These are phyloP conservation scores for Alternaria sp. DNA, from an alignment of 2,329 filamentous ascomycete genomes.

Conservation along the genomic window DNA sequence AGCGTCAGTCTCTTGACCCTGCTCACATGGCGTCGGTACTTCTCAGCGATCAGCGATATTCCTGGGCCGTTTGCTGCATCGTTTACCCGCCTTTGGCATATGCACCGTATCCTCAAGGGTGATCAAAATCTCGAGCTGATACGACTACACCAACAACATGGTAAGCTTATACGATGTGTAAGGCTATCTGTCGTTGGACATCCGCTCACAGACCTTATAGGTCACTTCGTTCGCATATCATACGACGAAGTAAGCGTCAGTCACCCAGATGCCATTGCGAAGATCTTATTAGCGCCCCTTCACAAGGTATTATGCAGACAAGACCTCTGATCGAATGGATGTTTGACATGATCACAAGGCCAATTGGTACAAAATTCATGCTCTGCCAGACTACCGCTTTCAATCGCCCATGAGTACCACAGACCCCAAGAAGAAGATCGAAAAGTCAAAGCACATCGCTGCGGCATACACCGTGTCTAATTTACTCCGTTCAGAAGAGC, in stretches of 20 bases:
- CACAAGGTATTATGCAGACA: constrained; percentile 39
- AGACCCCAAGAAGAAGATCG: constrained; percentile 47
- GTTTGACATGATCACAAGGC: constrained; percentile 18
- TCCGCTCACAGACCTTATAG: constrained; percentile 27
- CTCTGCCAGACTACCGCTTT: constrained; percentile 53
- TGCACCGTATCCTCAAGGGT: constrained; percentile 50
- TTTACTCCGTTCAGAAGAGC: constrained; percentile 32
- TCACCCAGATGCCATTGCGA: constrained; percentile 53
- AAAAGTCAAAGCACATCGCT: constrained; percentile 20
- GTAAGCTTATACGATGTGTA: constrained; percentile 26
- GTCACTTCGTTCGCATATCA: constrained; percentile 54
- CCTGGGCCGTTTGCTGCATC: constrained; percentile 55
- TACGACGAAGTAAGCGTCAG: constrained; percentile 56
- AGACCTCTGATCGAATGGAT: too few species aligned
- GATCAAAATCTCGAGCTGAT: constrained; percentile 47
- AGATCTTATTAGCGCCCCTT: constrained; percentile 47
- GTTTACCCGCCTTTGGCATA: constrained; percentile 49
- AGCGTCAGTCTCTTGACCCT: neutral
- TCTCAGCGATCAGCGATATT: constrained; percentile 52
- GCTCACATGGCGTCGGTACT: constrained; percentile 54
- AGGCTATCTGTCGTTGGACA: neutral
- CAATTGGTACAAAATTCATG: constrained; percentile 48
- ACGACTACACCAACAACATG: constrained; percentile 51
- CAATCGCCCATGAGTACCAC: constrained; percentile 53
- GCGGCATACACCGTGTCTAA: constrained; percentile 38